Conservation (phyloP, 2,329 filamentous ascomycete genomes). For the Bipolaris gigantea region DNA sequence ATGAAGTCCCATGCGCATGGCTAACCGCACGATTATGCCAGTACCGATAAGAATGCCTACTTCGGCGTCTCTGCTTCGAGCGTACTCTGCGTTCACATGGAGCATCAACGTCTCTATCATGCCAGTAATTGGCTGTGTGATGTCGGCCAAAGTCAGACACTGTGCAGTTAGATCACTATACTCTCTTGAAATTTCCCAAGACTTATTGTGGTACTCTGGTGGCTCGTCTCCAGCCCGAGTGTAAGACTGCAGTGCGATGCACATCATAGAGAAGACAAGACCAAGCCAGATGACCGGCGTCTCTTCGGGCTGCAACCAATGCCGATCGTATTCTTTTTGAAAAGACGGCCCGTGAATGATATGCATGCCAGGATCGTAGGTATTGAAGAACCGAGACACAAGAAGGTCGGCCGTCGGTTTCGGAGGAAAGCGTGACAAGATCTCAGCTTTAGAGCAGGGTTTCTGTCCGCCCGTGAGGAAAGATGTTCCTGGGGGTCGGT, state of each 20-base stretch:
- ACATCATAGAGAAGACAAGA: slow-evolving; percentile 74
- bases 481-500: slow-evolving; percentile 66
- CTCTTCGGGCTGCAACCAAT: slow-evolving; percentile 73
- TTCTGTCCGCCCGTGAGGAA: slow-evolving; percentile 75
- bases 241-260: slow-evolving; percentile 76
- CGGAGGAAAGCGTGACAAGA: slow-evolving; percentile 76
- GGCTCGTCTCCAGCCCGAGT: slow-evolving; percentile 79
- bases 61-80: slow-evolving; percentile 73
- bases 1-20: slow-evolving; percentile 77
- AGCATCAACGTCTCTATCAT: slow-evolving; percentile 78
- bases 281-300: slow-evolving; percentile 78
- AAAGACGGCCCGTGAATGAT: slow-evolving; percentile 74
- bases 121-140: slow-evolving; percentile 72
- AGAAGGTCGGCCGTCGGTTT: slow-evolving; percentile 83
- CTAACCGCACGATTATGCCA: slow-evolving; percentile 62
- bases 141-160: slow-evolving; percentile 74
- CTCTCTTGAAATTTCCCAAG: slow-evolving; percentile 52
- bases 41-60: slow-evolving; percentile 64
- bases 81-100: slow-evolving; percentile 75
- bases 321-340: slow-evolving; percentile 64
- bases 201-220: slow-evolving; percentile 72
- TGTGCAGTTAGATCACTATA: slow-evolving; percentile 76
- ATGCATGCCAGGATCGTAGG: slow-evolving; percentile 65
- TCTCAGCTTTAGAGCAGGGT: slow-evolving; percentile 71
- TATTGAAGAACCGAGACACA: slow-evolving; percentile 89